A percentile compares a stretch with the other conserved stretches of the same genome.
Evolutionary conservation across 2,329 filamentous ascomycete genomes (phyloP).

Genomic region (Arthrobotrys conoides): DNA sequence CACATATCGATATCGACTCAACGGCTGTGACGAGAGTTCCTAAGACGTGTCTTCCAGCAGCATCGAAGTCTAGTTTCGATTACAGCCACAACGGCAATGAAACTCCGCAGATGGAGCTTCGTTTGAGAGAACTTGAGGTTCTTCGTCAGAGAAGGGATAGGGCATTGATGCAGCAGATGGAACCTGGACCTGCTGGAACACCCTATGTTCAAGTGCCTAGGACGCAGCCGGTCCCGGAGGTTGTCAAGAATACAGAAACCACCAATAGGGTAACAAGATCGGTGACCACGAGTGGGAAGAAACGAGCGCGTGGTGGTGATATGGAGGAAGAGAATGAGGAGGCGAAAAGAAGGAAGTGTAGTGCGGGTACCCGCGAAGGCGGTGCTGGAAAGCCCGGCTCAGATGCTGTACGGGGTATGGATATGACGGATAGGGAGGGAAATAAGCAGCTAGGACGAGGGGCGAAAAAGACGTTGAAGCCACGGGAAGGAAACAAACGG

Average conservation of each 20-base stretch:
- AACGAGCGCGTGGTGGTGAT: neutral
- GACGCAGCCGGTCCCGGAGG: neutral
- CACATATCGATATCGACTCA: neutral
- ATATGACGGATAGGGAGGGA: neutral
- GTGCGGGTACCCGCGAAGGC: neutral
- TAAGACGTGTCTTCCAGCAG: slow-evolving; percentile 24
- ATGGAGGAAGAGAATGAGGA: neutral
- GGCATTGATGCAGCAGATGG: neutral
- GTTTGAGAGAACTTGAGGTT: neutral
- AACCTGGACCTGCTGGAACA: neutral
- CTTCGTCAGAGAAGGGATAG: neutral
- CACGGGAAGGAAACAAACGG: neutral
- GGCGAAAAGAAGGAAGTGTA: neutral
- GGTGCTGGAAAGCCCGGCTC: neutral
- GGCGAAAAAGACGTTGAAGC: neutral
- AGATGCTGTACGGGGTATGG: too few species aligned
- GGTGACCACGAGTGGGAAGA: neutral
- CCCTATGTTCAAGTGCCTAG: neutral
- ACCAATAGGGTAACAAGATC: neutral
- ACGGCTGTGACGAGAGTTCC: slow-evolving; percentile 10
- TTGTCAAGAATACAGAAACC: neutral
- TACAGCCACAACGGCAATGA: neutral
- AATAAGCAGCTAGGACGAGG: neutral
- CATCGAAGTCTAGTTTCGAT: neutral
- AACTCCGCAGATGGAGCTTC: neutral